A percentile compares a stretch with the other conserved stretches of the same genome.
These are phyloP conservation scores for Fusarium pilosicola DNA, from an alignment of 2,329 filamentous ascomycete species.

Conservation along the genomic window DNA sequence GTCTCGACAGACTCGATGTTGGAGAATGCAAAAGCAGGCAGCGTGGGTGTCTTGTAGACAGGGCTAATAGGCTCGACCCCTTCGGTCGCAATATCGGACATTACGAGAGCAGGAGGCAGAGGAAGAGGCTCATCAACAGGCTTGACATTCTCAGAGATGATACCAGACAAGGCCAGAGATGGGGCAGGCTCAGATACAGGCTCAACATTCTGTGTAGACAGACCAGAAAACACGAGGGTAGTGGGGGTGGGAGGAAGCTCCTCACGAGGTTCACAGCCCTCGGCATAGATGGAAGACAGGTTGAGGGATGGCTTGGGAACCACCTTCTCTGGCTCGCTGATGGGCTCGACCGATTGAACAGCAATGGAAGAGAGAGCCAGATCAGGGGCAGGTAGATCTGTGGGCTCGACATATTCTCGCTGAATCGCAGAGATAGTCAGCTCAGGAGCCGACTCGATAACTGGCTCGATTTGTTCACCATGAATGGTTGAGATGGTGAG, in stretches of 20 bases:
- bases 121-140: slow-evolving; percentile 43
- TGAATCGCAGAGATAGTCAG: slow-evolving; percentile 38
- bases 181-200: slow-evolving; percentile 45
- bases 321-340: slow-evolving; percentile 48
- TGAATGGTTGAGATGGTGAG: slow-evolving; percentile 33
- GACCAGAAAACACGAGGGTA: slow-evolving; percentile 48
- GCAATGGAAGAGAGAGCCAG: slow-evolving; percentile 46
- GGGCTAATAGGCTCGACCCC: slow-evolving; percentile 54
- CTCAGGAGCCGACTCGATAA: slow-evolving; percentile 22
- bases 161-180: slow-evolving; percentile 28
- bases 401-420: slow-evolving; percentile 41
- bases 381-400: slow-evolving; percentile 29
- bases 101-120: slow-evolving; percentile 44
- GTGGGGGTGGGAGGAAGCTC: slow-evolving; percentile 40
- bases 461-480: slow-evolving; percentile 39
- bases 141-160: slow-evolving; percentile 50
- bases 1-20: slow-evolving; percentile 58
- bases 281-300: slow-evolving; percentile 46
- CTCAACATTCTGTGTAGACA: slow-evolving; percentile 52
- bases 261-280: slow-evolving; percentile 50
- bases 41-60: slow-evolving; percentile 28
- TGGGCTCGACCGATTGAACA: slow-evolving; percentile 46
- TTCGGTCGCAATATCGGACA: slow-evolving; percentile 52
- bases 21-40: slow-evolving; percentile 55
- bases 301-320: slow-evolving; percentile 43